Evolutionary conservation across 306 rosid species (phyloP), one percentile per base, ranked within the genome.

Genomic region (Gillenia trifoliata): DNA sequence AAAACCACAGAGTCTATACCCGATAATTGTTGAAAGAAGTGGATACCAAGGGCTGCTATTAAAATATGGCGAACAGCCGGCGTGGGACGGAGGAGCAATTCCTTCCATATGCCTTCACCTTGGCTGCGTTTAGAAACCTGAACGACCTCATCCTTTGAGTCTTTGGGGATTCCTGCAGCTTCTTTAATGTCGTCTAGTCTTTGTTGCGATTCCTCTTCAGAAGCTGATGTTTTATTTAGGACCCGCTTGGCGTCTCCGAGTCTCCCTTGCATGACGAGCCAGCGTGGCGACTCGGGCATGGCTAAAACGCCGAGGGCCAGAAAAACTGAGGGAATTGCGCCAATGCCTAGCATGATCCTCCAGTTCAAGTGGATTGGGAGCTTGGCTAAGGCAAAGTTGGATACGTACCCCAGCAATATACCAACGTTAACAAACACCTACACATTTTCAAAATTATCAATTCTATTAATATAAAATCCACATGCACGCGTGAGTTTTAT

Each of bases 51-150:
- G 1, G 81, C 89, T 0, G 88, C 85, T 1, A 89, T 83, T 1
- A 89, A 3, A 22, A 87, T 84, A 40, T 91, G 97, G 11, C 88
- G 85, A 52, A 91, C 73, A 9, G 89, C 26, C 0, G 87, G 86
- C 2, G 93, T 82, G 2, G 93, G 90, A 36, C 61, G 79, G 34
- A 89, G 60, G 64, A 87, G 9, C 2, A 89, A 26, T 11, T 91
- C 93, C 66, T 84, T 78, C 97, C 97, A 91, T 0, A 87, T 89
- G 3, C 88, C n/a, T n/a, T n/a, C n/a, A n/a, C n/a, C n/a, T n/a
- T n/a, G n/a, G n/a, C n/a, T n/a, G n/a, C n/a, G n/a, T n/a, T n/a
- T n/a, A n/a, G n/a, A n/a, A n/a, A n/a, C n/a, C n/a, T n/a, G n/a
- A n/a, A n/a, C n/a, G n/a, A n/a, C n/a, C n/a, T n/a, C n/a, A n/a